These are phyloP conservation scores for Coemansia guatemalensis DNA, from an alignment of 192 early-diverging fungal species.

Conservation along the genomic window DNA sequence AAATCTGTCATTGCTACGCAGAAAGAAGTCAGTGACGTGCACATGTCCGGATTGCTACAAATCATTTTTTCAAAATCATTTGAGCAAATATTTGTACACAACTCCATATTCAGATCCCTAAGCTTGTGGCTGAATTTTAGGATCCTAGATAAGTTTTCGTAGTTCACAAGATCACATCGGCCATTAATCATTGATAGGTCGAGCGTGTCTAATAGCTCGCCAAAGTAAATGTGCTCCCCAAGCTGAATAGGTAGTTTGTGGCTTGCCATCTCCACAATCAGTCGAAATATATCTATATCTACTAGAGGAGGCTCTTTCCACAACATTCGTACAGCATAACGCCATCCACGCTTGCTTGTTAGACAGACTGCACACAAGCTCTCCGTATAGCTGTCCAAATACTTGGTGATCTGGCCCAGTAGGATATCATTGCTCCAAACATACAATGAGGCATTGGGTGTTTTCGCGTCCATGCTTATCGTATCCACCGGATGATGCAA, in stretches of 20 bases:
- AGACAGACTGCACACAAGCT: conserved; percentile 9
- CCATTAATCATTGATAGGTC: conserved; percentile 23
- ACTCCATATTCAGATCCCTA: conserved; percentile 6
- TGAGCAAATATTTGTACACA: conserved; percentile 16
- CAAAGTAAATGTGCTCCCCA: conserved; percentile 6
- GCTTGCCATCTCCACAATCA: neutral
- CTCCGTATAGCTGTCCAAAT: neutral
- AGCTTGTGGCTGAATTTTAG: conserved; percentile 7
- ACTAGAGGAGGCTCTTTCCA: conserved; percentile 1
- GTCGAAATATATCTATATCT: conserved; percentile 5
- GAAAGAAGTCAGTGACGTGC: conserved; percentile 5
- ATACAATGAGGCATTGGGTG: neutral
- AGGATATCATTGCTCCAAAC: conserved; percentile 12
- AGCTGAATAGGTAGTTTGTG: conserved; percentile 2
- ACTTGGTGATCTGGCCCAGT: neutral
- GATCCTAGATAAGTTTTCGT: conserved; percentile 4
- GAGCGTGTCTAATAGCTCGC: conserved; percentile 13
- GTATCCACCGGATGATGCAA: neutral
- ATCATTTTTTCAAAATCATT: conserved; percentile 9
- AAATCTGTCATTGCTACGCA: conserved; percentile 13
- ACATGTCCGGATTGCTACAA: neutral
- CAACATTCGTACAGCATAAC: conserved; percentile 4
- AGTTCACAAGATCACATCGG: conserved; percentile 19
- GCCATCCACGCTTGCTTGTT: conserved; percentile 13
- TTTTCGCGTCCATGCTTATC: neutral